Percentiles rank a stretch among this genome's conserved stretches.
Conservation (phyloP, 306 rosid species). For the Rosa multiflora region DNA sequence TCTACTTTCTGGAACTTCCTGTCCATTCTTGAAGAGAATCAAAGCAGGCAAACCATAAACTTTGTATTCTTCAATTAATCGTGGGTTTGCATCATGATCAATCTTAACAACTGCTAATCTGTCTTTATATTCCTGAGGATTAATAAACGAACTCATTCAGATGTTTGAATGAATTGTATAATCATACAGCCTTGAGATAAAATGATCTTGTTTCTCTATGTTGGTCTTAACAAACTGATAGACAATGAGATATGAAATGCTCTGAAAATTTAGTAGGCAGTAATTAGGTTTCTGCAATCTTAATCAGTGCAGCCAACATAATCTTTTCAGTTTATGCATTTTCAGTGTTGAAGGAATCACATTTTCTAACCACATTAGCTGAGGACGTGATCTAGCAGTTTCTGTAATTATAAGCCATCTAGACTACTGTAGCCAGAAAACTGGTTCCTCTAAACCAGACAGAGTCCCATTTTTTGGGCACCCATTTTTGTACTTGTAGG, state of each 20-base stretch:
- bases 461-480: neutral
- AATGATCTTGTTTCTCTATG: neutral
- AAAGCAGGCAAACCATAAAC: conserved; percentile 80
- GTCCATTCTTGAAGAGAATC: conserved; percentile 72
- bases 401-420: neutral
- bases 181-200: neutral
- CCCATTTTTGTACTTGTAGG: neutral
- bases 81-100: conserved; percentile 83
- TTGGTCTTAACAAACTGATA: neutral
- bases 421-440: neutral
- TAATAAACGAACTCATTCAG: neutral
- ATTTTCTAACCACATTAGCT: neutral
- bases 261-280: neutral
- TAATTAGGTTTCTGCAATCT: neutral
- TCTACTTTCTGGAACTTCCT: conserved; percentile 77
- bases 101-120: conserved; percentile 70
- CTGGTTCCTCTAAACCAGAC: neutral
- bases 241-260: neutral
- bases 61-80: conserved; percentile 63
- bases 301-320: neutral
- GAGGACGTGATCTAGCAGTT: neutral
- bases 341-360: neutral
- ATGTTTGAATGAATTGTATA: neutral
- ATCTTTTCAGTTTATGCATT: neutral
- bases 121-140: conserved; percentile 72